phyloP scores from a whole-genome alignment of 495 filamentous ascomycete genomes.

The Pyrenula aspistea region DNA sequence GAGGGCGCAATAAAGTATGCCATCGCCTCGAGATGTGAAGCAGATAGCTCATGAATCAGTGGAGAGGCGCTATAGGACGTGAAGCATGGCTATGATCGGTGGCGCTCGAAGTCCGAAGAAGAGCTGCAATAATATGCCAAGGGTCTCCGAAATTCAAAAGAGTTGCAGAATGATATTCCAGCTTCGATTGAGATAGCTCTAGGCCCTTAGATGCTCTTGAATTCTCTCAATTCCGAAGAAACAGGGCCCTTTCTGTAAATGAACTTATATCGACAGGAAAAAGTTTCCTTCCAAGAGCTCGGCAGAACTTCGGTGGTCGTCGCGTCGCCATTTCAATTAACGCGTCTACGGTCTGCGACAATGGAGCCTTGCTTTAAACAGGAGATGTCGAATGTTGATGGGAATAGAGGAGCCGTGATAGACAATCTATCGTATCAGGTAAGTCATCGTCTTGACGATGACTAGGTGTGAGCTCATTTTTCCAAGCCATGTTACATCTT shows the following conservation, averaged over 20 bases:
- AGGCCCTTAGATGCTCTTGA: too few relatives aligned
- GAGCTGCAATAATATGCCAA: too few relatives aligned
- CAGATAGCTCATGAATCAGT: neutral
- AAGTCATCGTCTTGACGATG: neutral
- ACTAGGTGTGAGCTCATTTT: neutral
- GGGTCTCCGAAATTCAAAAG: too few relatives aligned
- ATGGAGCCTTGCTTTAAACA: neutral
- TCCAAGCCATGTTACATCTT: slow-evolving; percentile 48
- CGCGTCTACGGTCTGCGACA: neutral
- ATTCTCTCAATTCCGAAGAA: too few relatives aligned
- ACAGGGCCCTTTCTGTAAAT: too few relatives aligned
- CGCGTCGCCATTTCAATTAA: neutral
- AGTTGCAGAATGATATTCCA: too few relatives aligned
- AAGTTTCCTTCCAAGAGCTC: neutral
- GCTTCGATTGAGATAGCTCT: too few relatives aligned
- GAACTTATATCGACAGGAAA: too few relatives aligned
- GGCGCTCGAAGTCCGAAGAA: too few relatives aligned
- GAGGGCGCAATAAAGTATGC: neutral
- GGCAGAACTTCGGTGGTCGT: neutral
- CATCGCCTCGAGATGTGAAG: neutral
- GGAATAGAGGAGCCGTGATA: neutral
- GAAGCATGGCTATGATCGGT: neutral
- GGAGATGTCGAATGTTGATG: neutral
- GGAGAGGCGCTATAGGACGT: neutral
- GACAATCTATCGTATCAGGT: neutral